These are phyloP conservation scores for Sungouiozyma ichnusensis DNA, from an alignment of 805 yeast genomes.

Conservation along the genomic window DNA sequence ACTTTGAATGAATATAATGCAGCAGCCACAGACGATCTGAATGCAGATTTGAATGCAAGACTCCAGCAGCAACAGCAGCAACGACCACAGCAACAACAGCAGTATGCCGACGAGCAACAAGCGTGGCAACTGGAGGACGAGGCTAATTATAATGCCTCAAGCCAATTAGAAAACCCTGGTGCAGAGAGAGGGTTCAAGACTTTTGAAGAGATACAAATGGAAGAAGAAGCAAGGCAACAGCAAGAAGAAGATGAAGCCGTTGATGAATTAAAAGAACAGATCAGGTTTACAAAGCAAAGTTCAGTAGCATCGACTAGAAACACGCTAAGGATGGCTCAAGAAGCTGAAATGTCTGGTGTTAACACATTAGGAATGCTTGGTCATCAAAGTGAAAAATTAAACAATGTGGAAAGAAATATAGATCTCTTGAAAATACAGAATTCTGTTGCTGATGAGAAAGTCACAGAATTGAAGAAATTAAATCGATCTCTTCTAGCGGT, in stretches of 20 bases:
- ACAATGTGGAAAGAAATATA: slow-evolving; percentile 67
- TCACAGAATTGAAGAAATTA: slow-evolving; percentile 64
- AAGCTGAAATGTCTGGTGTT: slow-evolving; percentile 62
- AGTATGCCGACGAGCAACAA: slow-evolving; percentile 17
- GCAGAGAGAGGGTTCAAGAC: slow-evolving; percentile 23
- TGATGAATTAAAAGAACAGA: slow-evolving; percentile 73
- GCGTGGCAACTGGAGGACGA: slow-evolving; percentile 58
- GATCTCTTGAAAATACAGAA: slow-evolving; percentile 74
- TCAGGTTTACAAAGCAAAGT: slow-evolving; percentile 75
- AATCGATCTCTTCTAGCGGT: slow-evolving; percentile 78
- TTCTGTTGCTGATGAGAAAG: slow-evolving; percentile 71
- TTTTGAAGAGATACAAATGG: slow-evolving; percentile 28
- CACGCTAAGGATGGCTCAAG: slow-evolving; percentile 60
- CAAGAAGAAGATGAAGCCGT: slow-evolving; percentile 77
- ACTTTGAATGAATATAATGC: slow-evolving; percentile 11
- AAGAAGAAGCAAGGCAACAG: slow-evolving; percentile 31
- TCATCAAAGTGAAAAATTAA: slow-evolving; percentile 80
- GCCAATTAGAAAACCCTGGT: slow-evolving; percentile 10
- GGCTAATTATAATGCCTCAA: slow-evolving; percentile 39
- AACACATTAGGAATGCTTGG: slow-evolving; percentile 90
- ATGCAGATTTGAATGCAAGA: slow-evolving; percentile 14
- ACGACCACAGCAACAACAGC: slow-evolving; percentile 18
- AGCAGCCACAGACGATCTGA: slow-evolving; percentile 23
- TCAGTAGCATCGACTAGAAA: slow-evolving; percentile 79
- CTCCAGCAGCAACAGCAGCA: slow-evolving; percentile 14